Evolutionary conservation across 2,329 filamentous ascomycete species (phyloP).

Genomic region (Alternaria sp.): DNA sequence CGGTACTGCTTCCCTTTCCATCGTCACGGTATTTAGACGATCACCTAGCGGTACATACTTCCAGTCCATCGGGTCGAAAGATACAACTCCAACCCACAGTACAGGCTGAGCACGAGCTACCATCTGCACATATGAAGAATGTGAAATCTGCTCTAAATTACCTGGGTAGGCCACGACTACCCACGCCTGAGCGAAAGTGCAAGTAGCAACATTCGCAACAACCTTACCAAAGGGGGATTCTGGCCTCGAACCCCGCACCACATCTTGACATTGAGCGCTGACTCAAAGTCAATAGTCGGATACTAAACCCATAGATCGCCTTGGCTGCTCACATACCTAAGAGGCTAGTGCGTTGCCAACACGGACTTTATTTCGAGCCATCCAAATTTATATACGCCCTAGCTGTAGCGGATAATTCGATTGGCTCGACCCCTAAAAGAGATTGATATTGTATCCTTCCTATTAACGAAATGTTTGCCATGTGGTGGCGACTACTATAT

Average conservation of each 20-base stretch:
- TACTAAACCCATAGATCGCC: neutral
- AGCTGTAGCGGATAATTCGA: neutral
- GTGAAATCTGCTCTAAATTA: neutral
- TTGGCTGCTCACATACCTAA: neutral
- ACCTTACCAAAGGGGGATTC: neutral
- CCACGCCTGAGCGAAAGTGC: neutral
- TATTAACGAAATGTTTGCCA: neutral
- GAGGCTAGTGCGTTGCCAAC: neutral
- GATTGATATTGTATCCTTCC: neutral
- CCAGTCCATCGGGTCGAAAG: neutral
- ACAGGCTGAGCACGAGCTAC: neutral
- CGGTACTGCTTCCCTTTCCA: constrained; percentile 4
- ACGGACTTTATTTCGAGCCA: neutral
- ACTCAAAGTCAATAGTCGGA: neutral
- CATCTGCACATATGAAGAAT: neutral
- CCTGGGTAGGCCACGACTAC: neutral
- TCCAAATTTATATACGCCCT: neutral
- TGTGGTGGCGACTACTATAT: neutral
- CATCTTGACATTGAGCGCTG: neutral
- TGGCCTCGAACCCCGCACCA: neutral
- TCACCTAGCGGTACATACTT: neutral
- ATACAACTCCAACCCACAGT: neutral
- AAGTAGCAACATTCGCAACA: neutral
- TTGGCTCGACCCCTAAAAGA: neutral
- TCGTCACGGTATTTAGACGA: neutral